phyloP scores from a whole-genome alignment of 2,329 filamentous ascomycete species.

The Paraconiothyrium brasiliense region DNA sequence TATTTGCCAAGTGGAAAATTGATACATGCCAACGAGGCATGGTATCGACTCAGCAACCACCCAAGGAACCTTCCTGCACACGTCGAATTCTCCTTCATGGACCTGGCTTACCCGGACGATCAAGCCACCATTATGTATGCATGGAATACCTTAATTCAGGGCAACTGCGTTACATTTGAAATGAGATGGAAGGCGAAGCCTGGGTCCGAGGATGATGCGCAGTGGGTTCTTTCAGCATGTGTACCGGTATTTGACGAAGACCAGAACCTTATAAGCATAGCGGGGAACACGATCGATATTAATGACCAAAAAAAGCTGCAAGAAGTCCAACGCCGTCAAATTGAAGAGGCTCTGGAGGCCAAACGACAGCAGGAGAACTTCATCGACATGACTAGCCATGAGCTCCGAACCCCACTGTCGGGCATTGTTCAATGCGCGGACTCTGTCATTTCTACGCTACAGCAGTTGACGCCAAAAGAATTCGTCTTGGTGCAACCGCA shows the following conservation, averaged over 20 bases:
- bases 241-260: slow-evolving; percentile 41
- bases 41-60: slow-evolving; percentile 40
- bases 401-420: slow-evolving; percentile 44
- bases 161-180: slow-evolving; percentile 42
- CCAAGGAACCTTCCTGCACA: slow-evolving; percentile 31
- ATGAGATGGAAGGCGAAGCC: slow-evolving; percentile 44
- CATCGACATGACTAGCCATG: slow-evolving; percentile 49
- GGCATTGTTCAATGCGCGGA: slow-evolving; percentile 56
- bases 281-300: slow-evolving; percentile 45
- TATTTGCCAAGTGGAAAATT: slow-evolving; percentile 36
- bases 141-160: slow-evolving; percentile 41
- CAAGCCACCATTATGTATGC: slow-evolving; percentile 35
- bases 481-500: slow-evolving; percentile 11
- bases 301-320: slow-evolving; percentile 42
- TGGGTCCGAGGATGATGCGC: slow-evolving; percentile 24
- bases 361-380: slow-evolving; percentile 51
- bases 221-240: slow-evolving; percentile 43
- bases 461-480: slow-evolving; percentile 22
- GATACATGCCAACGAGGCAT: slow-evolving; percentile 42
- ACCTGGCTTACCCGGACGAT: slow-evolving; percentile 40
- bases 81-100: slow-evolving; percentile 41
- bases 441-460: slow-evolving; percentile 48
- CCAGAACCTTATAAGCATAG: slow-evolving; percentile 37
- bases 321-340: slow-evolving; percentile 39
- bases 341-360: slow-evolving; percentile 48